Percentiles rank a stretch among this genome's conserved stretches.
phyloP scores from a whole-genome alignment of 2,329 filamentous ascomycete genomes.

The Xylariaceae sp. region DNA sequence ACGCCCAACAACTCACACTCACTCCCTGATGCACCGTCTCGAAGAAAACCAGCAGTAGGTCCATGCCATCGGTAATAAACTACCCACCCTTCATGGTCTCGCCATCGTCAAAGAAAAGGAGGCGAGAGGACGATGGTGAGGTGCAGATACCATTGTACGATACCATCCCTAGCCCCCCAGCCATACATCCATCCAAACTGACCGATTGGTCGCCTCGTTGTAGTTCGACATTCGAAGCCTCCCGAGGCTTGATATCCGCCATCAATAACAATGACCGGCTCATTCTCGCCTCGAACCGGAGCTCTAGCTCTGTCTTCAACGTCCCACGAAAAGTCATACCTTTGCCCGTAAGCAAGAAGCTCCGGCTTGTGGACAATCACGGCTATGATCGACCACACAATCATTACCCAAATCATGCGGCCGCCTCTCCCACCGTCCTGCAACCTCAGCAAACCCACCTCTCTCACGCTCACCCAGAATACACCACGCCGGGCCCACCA shows the following conservation, averaged over 20 bases:
- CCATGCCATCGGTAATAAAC: constrained; percentile 36
- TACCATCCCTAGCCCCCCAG: constrained; percentile 7
- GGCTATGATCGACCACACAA: constrained; percentile 11
- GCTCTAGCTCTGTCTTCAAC: constrained; percentile 16
- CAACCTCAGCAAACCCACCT: constrained; percentile 22
- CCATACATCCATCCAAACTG: constrained; percentile 10
- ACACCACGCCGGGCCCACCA: constrained; percentile 3
- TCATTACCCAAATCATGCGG: constrained; percentile 7
- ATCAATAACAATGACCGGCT: constrained; percentile 29
- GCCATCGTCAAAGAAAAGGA: constrained; percentile 37
- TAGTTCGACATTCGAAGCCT: constrained; percentile 18
- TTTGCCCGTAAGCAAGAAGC: constrained; percentile 28
- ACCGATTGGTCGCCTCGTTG: constrained; percentile 19
- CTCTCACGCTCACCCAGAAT: constrained; percentile 27
- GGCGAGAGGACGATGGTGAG: constrained; percentile 33
- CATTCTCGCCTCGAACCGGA: constrained; percentile 16
- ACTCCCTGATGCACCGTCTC: background rate
- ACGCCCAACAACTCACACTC: background rate
- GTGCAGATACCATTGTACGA: constrained; percentile 29
- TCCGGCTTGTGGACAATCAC: constrained; percentile 23
- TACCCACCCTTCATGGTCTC: constrained; percentile 25
- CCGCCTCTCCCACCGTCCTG: constrained; percentile 1
- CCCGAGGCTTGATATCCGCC: constrained; percentile 20
- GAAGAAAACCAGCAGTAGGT: constrained; percentile 3
- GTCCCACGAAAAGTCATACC: constrained; percentile 28